phyloP scores from a whole-genome alignment of 2,329 filamentous ascomycete species.

The Thielaviopsis punctulata region DNA sequence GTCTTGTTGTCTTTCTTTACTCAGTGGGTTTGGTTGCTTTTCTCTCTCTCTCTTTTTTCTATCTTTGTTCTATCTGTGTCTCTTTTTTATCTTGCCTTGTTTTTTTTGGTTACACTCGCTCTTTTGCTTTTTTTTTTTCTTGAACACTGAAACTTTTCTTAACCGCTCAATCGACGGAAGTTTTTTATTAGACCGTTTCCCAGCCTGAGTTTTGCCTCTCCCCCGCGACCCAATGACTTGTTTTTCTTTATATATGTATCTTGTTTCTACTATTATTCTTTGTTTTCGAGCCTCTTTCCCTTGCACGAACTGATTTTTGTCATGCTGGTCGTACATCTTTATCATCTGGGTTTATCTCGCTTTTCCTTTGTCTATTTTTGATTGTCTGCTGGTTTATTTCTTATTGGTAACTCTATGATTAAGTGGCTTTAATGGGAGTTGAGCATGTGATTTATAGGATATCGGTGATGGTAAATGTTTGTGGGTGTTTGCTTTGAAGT shows the following conservation, averaged over 20 bases:
- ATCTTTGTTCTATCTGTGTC: constrained; percentile 12
- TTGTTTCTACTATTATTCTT: constrained; percentile 3
- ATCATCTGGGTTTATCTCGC: neutral
- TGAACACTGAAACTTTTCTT: constrained; percentile 7
- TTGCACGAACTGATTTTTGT: too few relatives aligned
- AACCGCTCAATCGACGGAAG: neutral
- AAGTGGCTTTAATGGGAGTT: too few relatives aligned
- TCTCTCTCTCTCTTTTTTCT: constrained; percentile 10
- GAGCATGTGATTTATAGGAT: too few relatives aligned
- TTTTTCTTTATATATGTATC: neutral
- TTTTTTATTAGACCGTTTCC: neutral
- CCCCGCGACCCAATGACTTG: neutral
- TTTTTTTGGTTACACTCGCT: constrained; percentile 11
- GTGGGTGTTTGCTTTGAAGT: neutral
- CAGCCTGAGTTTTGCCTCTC: neutral
- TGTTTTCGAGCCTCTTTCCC: constrained; percentile 1
- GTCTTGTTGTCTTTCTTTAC: neutral
- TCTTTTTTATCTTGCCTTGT: constrained; percentile 12
- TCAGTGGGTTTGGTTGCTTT: constrained; percentile 1
- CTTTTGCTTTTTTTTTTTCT: constrained; percentile 14
- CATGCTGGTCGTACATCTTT: neutral
- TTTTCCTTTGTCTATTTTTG: neutral
- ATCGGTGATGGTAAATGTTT: too few relatives aligned
- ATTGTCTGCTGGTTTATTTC: neutral
- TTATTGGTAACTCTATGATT: constrained; percentile 1